Conservation (phyloP, 495 filamentous ascomycete genomes). For the Penicillium samsonianum region DNA sequence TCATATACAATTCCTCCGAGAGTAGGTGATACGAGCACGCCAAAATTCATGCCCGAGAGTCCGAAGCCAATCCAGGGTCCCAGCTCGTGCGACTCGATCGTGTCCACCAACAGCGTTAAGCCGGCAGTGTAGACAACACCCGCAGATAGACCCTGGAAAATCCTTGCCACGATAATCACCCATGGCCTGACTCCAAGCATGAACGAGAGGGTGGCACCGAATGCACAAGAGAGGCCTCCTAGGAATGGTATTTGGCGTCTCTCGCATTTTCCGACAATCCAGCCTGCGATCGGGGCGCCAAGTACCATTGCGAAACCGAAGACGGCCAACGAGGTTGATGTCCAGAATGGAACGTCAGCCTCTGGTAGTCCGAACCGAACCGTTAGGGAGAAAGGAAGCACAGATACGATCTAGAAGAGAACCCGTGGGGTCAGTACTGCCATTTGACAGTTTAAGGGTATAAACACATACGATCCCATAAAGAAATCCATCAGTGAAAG, state of each 20-base stretch:
- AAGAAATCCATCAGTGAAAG: constrained; percentile 14
- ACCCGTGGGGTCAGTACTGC: background rate
- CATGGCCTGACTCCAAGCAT: constrained; percentile 7
- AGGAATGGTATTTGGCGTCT: constrained; percentile 7
- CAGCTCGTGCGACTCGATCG: constrained; percentile 15
- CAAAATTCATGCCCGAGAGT: constrained; percentile 12
- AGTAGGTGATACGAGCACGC: constrained; percentile 10
- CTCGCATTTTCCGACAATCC: constrained; percentile 6
- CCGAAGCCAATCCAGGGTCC: constrained; percentile 14
- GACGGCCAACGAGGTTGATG: constrained; percentile 5
- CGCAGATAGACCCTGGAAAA: constrained; percentile 11
- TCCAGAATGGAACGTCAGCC: constrained; percentile 10
- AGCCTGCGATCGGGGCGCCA: constrained; percentile 8
- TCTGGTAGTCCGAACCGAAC: constrained; percentile 5
- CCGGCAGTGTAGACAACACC: constrained; percentile 9
- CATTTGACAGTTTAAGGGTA: background rate
- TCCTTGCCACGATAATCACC: constrained; percentile 10
- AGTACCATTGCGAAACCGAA: constrained; percentile 9
- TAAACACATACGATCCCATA: constrained; percentile 1
- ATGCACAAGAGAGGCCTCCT: constrained; percentile 8
- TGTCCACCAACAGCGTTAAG: constrained; percentile 12
- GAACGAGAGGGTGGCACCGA: constrained; percentile 1
- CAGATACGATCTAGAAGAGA: constrained; percentile 1
- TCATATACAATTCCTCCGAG: constrained; percentile 13
- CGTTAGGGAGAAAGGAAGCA: constrained; percentile 9